Evolutionary conservation across 345 rosid species (phyloP).

Genomic region (Citrus trifoliata): DNA sequence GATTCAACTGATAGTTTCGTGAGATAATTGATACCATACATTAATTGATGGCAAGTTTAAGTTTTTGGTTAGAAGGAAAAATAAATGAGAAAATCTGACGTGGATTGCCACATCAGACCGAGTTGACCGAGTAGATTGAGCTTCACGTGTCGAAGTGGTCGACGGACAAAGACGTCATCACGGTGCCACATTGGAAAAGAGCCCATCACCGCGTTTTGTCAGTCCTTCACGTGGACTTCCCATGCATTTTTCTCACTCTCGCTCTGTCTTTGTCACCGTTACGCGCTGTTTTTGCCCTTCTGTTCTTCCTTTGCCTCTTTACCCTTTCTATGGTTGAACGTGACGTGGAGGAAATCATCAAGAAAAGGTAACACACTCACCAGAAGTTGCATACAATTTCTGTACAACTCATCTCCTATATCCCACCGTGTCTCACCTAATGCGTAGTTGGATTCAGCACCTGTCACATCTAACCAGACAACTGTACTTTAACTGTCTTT

Average conservation of each 20-base stretch:
- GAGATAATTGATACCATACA: no score
- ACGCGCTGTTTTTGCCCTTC: no score
- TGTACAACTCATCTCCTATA: background rate
- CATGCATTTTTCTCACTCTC: slow-evolving; percentile 6
- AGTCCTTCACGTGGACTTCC: slow-evolving; percentile 37
- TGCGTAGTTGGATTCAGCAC: background rate
- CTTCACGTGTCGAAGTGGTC: slow-evolving; percentile 27
- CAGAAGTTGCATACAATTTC: background rate
- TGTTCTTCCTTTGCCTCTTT: background rate
- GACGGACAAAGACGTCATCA: slow-evolving; percentile 19
- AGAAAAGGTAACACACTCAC: background rate
- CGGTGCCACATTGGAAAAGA: slow-evolving; percentile 1
- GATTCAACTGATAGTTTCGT: no score
- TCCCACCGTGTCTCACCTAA: background rate
- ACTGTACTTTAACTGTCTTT: background rate
- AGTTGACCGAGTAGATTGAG: slow-evolving; percentile 22
- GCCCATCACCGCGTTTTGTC: slow-evolving; percentile 22
- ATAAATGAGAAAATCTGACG: background rate
- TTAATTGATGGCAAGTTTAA: no score
- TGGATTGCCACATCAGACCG: slow-evolving; percentile 23
- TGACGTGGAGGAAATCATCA: background rate
- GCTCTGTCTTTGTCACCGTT: no score
- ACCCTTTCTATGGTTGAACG: background rate
- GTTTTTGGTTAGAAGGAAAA: no score
- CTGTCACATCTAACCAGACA: background rate